A percentile compares a stretch with the other conserved stretches of the same genome.
Conservation (phyloP, 2,329 filamentous ascomycete genomes). For the Ophiostoma himal-ulmi region DNA sequence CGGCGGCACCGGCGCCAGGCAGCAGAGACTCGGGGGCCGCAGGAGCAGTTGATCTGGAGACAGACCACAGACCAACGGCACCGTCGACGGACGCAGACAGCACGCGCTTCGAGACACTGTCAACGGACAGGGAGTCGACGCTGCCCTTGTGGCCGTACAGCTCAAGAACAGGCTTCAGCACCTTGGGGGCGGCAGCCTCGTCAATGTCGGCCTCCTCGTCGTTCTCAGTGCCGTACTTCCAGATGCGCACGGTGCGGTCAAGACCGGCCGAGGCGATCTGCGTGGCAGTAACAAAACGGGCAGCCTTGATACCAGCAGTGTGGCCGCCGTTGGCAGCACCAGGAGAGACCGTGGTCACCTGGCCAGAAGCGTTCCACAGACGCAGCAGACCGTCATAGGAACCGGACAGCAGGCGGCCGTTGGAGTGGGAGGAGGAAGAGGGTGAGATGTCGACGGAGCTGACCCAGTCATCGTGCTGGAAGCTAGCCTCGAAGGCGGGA, state of each 20-base stretch:
- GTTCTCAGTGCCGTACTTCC: constrained; percentile 74
- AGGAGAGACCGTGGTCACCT: constrained; percentile 71
- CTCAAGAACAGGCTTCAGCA: constrained; percentile 26
- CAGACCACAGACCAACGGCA: constrained; percentile 78
- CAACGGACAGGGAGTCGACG: constrained; percentile 68
- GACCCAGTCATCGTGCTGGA: constrained; percentile 97
- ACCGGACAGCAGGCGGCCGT: constrained; percentile 70
- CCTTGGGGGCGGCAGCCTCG: constrained; percentile 46
- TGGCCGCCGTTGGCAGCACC: constrained; percentile 64
- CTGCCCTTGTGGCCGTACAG: constrained; percentile 44
- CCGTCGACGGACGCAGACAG: constrained; percentile 82
- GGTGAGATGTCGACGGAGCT: constrained; percentile 79
- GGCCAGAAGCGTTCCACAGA: constrained; percentile 85
- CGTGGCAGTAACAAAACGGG: constrained; percentile 70
- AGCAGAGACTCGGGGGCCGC: constrained; percentile 66
- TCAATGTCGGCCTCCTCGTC: constrained; percentile 67
- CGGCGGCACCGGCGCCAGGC: constrained; percentile 51
- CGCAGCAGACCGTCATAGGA: constrained; percentile 86
- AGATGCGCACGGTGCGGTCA: constrained; percentile 80
- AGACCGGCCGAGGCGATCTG: constrained; percentile 78
- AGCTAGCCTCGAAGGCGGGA: constrained; percentile 81
- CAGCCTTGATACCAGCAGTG: constrained; percentile 70
- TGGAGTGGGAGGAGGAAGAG: constrained; percentile 55
- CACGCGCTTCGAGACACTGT: constrained; percentile 66
- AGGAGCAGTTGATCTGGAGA: constrained; percentile 46